Percentiles rank a stretch among this genome's conserved stretches.
phyloP scores from a whole-genome alignment of 2,329 filamentous ascomycete genomes.

The Stenocarpella maydis region DNA sequence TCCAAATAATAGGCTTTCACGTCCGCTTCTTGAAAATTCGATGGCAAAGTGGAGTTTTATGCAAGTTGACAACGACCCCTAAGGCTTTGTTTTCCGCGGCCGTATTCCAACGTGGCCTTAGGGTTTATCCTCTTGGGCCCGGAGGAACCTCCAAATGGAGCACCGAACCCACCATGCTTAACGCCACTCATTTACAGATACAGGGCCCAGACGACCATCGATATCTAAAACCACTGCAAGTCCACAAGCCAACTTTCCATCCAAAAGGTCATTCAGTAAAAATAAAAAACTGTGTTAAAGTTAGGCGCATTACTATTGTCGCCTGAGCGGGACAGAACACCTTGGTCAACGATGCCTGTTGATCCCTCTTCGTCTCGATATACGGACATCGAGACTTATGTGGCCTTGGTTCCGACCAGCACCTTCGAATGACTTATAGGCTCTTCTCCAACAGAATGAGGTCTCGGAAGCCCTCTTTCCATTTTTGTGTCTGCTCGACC shows the following conservation, averaged over 20 bases:
- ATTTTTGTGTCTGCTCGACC: constrained; percentile 55
- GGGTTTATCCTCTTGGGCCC: background rate
- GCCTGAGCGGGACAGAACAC: too few relatives aligned
- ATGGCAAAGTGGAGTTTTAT: background rate
- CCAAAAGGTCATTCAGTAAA: too few relatives aligned
- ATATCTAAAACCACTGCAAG: background rate
- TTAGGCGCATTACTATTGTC: background rate
- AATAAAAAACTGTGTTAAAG: too few relatives aligned
- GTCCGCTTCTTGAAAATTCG: background rate
- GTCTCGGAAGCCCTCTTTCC: constrained; percentile 65
- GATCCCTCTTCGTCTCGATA: background rate
- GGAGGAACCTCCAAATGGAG: background rate
- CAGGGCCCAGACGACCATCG: background rate
- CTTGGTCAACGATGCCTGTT: background rate
- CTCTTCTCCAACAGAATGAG: constrained; percentile 61
- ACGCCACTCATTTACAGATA: background rate
- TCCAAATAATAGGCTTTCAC: background rate
- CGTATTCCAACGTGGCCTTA: background rate
- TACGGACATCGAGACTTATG: background rate
- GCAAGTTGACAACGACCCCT: background rate
- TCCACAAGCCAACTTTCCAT: background rate
- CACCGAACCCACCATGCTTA: background rate
- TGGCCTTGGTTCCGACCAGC: background rate
- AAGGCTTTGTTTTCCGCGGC: background rate
- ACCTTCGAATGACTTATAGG: constrained; percentile 43